Evolutionary conservation across 139 green algal species (phyloP).

Genomic region (Chlorella sorokiniana): DNA sequence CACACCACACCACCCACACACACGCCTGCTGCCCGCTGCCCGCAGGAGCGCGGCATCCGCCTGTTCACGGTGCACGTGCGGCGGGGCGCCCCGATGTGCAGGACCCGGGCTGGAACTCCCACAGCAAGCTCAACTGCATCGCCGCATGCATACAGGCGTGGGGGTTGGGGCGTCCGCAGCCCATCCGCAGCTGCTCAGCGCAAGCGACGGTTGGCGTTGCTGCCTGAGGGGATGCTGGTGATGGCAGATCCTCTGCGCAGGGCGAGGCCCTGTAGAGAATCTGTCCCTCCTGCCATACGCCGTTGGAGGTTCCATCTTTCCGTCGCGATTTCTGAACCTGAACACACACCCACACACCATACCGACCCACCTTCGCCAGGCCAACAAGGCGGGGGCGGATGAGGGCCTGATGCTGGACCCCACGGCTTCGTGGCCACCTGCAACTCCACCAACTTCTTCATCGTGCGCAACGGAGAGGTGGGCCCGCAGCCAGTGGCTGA

Average conservation of each 20-base stretch:
- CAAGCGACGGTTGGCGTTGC: too few species aligned
- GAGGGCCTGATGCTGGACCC: slow-evolving; percentile 84
- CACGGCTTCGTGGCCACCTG: slow-evolving; percentile 86
- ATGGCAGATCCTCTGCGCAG: too few species aligned
- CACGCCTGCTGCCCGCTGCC: not conserved
- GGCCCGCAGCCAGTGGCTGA: too few species aligned
- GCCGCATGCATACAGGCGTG: slow-evolving; percentile 73
- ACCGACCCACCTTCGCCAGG: slow-evolving; percentile 41
- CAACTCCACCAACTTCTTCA: slow-evolving; percentile 87
- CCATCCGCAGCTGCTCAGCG: too few species aligned
- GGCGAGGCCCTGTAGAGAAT: too few species aligned
- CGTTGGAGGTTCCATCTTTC: too few species aligned
- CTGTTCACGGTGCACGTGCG: slow-evolving; percentile 73
- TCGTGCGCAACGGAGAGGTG: slow-evolving; percentile 67
- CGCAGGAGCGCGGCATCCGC: slow-evolving; percentile 59
- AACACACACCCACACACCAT: not conserved
- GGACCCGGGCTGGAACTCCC: slow-evolving; percentile 59
- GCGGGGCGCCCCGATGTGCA: slow-evolving; percentile 69
- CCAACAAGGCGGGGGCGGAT: slow-evolving; percentile 68
- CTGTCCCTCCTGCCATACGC: too few species aligned
- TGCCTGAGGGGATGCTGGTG: too few species aligned
- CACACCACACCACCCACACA: not conserved
- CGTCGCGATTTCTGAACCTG: not conserved
- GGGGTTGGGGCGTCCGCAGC: not conserved
- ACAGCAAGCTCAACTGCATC: slow-evolving; percentile 87